Percentiles rank a stretch among this genome's conserved stretches.
Conservation (phyloP, 306 rosid species). For the Ziziphus jujuba region DNA sequence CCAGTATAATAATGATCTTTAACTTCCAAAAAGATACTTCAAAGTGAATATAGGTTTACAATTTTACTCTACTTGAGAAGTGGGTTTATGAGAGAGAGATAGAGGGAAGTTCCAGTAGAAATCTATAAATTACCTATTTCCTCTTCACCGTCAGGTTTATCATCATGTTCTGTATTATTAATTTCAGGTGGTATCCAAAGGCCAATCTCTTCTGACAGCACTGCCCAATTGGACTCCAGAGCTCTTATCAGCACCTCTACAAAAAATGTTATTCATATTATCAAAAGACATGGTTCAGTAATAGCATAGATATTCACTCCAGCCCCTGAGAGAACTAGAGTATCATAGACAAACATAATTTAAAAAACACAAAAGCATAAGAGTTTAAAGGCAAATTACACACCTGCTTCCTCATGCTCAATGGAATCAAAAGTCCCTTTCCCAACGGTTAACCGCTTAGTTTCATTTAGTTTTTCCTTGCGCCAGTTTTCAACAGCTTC, state of each 20-base stretch:
- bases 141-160: constrained; percentile 65
- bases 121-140: constrained; percentile 54
- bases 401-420: constrained; percentile 69
- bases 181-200: constrained; percentile 78
- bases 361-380: constrained; percentile 5
- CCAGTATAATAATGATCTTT: constrained; percentile 1
- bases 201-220: constrained; percentile 75
- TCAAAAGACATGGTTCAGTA: neutral
- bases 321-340: constrained; percentile 1
- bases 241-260: constrained; percentile 69
- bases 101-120: neutral
- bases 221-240: constrained; percentile 72
- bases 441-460: constrained; percentile 39
- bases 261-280: constrained; percentile 22
- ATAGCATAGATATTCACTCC: neutral
- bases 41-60: neutral
- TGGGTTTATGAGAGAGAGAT: neutral
- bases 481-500: constrained; percentile 84
- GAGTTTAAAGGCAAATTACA: constrained; percentile 15
- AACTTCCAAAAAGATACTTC: neutral
- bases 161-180: constrained; percentile 56
- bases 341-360: constrained; percentile 5
- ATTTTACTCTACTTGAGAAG: neutral
- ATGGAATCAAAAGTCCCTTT: constrained; percentile 41
- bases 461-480: constrained; percentile 60